Evolutionary conservation across 371 early-diverging fungal genomes (phyloP).

Genomic region (Mucor velutinosus): DNA sequence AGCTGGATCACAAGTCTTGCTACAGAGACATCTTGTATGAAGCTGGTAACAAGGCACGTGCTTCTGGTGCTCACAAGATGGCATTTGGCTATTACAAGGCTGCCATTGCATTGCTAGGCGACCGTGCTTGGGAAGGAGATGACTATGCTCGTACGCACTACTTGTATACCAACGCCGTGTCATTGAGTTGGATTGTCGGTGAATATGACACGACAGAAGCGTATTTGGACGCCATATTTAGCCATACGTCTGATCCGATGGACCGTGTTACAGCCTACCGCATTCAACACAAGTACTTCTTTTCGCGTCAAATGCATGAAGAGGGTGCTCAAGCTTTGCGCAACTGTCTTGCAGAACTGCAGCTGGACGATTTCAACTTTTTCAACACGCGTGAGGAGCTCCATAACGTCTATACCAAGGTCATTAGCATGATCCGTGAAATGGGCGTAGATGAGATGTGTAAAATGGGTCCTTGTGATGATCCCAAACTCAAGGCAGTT

Average conservation of each 20-base stretch:
- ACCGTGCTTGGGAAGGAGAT: conserved; percentile 21
- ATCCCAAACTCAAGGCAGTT: conserved; percentile 21
- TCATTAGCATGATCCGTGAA: conserved; percentile 12
- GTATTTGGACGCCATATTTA: conserved; percentile 33
- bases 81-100: conserved; percentile 37
- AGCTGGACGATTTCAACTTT: conserved; percentile 17
- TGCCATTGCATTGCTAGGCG: conserved; percentile 28
- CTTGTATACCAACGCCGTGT: conserved; percentile 34
- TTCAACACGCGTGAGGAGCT: conserved; percentile 21
- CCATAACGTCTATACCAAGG: conserved; percentile 12
- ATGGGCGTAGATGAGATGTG: conserved; percentile 23
- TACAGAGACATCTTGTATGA: conserved; percentile 35
- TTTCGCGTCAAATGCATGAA: conserved; percentile 37
- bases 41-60: conserved; percentile 37
- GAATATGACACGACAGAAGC: conserved; percentile 36
- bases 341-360: conserved; percentile 37
- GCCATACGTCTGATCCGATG: conserved; percentile 28
- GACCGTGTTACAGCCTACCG: conserved; percentile 42
- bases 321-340: conserved; percentile 27
- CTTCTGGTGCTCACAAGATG: conserved; percentile 48
- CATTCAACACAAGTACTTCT: conserved; percentile 40
- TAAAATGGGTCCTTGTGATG: conserved; percentile 25
- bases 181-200: conserved; percentile 45
- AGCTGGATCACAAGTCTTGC: conserved; percentile 18
- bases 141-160: conserved; percentile 26